Evolutionary conservation across 1,139 yeast species (phyloP).

Genomic region (Kazachstania sp.): DNA sequence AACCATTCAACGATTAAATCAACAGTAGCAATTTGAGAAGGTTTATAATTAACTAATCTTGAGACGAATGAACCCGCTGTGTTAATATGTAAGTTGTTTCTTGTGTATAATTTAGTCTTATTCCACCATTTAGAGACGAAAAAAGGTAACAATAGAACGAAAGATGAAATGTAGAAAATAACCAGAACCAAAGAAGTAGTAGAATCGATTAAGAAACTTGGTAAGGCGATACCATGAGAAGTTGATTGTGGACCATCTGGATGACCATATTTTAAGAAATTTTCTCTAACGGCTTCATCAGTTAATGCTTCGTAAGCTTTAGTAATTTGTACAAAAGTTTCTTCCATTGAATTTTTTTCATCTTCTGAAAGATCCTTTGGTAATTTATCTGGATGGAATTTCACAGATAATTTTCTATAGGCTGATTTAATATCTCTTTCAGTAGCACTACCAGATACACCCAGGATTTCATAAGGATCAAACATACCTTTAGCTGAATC

Average conservation of each 20-base stretch:
- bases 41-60: slow-evolving; percentile 62
- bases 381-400: slow-evolving; percentile 90
- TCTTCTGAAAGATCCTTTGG: slow-evolving; percentile 54
- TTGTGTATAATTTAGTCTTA: slow-evolving; percentile 70
- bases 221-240: slow-evolving; percentile 95
- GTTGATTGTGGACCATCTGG: slow-evolving; percentile 96
- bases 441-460: slow-evolving; percentile 57
- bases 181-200: slow-evolving; percentile 60
- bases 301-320: slow-evolving; percentile 94
- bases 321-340: slow-evolving; percentile 69
- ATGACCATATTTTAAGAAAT: slow-evolving; percentile 82
- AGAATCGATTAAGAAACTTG: slow-evolving; percentile 84
- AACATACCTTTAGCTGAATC: slow-evolving; percentile 46
- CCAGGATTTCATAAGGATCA: slow-evolving; percentile 88
- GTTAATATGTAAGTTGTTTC: slow-evolving; percentile 70
- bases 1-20: slow-evolving; percentile 54
- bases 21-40: slow-evolving; percentile 58
- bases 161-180: slow-evolving; percentile 53
- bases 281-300: slow-evolving; percentile 76
- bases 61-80: slow-evolving; percentile 72
- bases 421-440: slow-evolving; percentile 75
- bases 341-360: slow-evolving; percentile 55
- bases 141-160: slow-evolving; percentile 72
- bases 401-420: slow-evolving; percentile 77
- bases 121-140: slow-evolving; percentile 89